Evolutionary conservation across 176 grass and related monocot genomes (phyloP).

Genomic region (Poa pratensis): DNA sequence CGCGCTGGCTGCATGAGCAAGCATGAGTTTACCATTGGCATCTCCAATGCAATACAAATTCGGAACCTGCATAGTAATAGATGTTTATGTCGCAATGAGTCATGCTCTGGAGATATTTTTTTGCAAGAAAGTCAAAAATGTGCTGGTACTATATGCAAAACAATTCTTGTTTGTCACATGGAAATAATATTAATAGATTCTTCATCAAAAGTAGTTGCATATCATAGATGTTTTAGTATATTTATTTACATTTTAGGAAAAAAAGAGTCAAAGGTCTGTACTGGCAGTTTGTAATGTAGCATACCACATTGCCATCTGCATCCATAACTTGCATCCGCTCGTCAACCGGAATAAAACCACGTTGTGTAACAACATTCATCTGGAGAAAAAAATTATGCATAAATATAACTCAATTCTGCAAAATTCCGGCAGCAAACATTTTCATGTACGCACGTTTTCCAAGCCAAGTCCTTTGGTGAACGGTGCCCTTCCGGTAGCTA

Average conservation of each 20-base stretch:
- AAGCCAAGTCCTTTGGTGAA: conserved; percentile 96
- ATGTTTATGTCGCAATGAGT: not conserved
- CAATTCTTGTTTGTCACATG: not conserved
- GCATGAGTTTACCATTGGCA: conserved; percentile 98
- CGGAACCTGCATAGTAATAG: conserved; percentile 60
- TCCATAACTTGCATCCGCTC: conserved; percentile 89
- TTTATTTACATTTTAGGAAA: not conserved
- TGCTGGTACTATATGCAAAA: not conserved
- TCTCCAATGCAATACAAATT: conserved; percentile 97
- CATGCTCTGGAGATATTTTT: conserved; percentile 10
- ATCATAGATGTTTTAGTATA: not conserved
- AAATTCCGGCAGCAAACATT: not conserved
- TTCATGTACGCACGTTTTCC: conserved; percentile 75
- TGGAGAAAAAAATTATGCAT: conserved; percentile 41
- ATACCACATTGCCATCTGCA: conserved; percentile 80
- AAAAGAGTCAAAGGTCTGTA: not conserved
- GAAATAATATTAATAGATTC: not conserved
- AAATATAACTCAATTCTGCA: not conserved
- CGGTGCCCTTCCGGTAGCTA: conserved; percentile 94
- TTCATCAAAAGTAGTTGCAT: not conserved
- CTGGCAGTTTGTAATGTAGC: not conserved
- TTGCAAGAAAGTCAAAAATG: not conserved
- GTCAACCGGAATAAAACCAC: conserved; percentile 95
- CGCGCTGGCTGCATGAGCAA: conserved; percentile 97
- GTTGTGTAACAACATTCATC: conserved; percentile 86